Evolutionary conservation across 2,329 filamentous ascomycete species (phyloP).

Genomic region (Volutella citrinella): DNA sequence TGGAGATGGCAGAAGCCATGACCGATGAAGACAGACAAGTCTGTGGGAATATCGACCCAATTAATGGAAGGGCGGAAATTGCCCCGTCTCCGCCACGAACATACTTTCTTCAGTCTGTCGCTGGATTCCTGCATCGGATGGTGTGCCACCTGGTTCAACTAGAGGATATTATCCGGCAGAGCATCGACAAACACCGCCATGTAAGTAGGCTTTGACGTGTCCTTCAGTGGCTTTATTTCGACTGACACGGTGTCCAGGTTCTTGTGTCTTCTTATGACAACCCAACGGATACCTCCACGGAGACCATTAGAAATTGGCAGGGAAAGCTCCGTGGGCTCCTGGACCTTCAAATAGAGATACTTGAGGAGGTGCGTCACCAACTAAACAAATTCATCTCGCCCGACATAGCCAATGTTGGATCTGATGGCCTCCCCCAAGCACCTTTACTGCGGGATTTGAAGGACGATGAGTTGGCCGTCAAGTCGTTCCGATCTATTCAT

Average conservation of each 20-base stretch:
- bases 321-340: too few species aligned
- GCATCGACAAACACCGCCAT: too few species aligned
- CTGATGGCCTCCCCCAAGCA: constrained; percentile 4
- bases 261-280: too few species aligned
- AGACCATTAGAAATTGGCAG: too few species aligned
- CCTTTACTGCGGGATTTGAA: constrained; percentile 5
- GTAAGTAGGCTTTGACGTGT: too few species aligned
- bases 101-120: constrained; percentile 7
- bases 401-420: background rate
- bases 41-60: constrained; percentile 8
- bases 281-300: too few species aligned
- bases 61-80: background rate
- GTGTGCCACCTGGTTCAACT: constrained; percentile 2
- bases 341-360: too few species aligned
- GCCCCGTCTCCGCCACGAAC: constrained; percentile 1
- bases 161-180: background rate
- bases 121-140: background rate
- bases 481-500: background rate
- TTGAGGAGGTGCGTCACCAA: background rate
- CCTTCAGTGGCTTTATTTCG: too few species aligned
- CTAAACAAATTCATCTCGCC: background rate
- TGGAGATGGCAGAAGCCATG: background rate
- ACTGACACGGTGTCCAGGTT: too few species aligned
- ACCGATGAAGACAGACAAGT: background rate
- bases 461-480: background rate